Evolutionary conservation across 1,139 yeast genomes (phyloP), one percentile per base, ranked within the genome.

Genomic region (Suhomyces ambrosiae): DNA sequence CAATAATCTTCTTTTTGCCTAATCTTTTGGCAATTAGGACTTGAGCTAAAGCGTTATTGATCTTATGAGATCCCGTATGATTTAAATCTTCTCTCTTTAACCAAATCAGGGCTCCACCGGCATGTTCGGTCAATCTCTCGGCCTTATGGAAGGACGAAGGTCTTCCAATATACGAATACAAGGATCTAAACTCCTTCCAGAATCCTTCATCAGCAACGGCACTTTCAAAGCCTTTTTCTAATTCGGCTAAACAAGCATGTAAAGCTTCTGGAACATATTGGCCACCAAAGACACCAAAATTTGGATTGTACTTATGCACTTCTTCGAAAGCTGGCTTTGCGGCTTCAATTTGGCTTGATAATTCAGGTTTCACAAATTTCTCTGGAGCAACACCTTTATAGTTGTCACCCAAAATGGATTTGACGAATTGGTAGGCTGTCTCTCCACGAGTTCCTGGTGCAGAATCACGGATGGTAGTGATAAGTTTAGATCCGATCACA

Each of bases 101-200:
- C 97, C 97, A 92, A 65, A 92, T 89, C 58, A 85, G 86, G 16
- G 98, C 97, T 54, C 99, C 98, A 21, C 97, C 97, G 23, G 90
- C 90, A 53, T 84, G 68, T 63, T 87, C 94, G 23, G 96, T 74
- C 52, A 92, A 77, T 59, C 97, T 77, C 44, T 87, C 95, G 37
- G 97, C 98, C 55, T 74, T 76, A 61, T 92, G 97, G 57, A 92
- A 76, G 14, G 89, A 78, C 2, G 97, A 89, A 14, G 99, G 99
- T 59, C 99, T 84, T 37, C 97, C 97, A 65, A 92, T 90, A 69
- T 92, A 92, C 19, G 71, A 56, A 63, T 89, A 92, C 58, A 89
- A 75, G 10, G 86, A 71, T 54, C 73, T 75, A 71, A 87, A 90
- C 58, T 94, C 98, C 41, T 82, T 84, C 99, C 98, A 92, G 74